Evolutionary conservation across 2,329 filamentous ascomycete genomes (phyloP).

Genomic region (Fusarium nygamai): DNA sequence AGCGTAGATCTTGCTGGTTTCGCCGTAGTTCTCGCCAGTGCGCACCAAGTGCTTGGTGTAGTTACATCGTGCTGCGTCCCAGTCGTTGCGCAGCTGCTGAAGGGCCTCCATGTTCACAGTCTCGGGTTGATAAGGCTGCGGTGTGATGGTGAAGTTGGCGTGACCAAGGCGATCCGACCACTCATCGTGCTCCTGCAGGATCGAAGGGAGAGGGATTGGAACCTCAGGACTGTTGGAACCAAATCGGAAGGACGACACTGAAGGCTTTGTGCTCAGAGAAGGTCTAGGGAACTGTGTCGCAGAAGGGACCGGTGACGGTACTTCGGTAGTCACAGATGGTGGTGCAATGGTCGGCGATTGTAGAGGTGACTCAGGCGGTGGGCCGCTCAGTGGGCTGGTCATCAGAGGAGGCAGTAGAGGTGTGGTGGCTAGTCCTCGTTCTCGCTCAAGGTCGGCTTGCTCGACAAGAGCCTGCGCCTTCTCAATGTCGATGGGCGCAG

Average conservation of each 20-base stretch:
- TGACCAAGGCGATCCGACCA: conserved; percentile 90
- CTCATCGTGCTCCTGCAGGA: conserved; percentile 76
- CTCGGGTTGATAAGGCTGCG: conserved; percentile 80
- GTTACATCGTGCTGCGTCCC: conserved; percentile 84
- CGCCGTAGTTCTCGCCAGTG: conserved; percentile 89
- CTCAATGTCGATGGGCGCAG: conserved; percentile 55
- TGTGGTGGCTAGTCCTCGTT: conserved; percentile 74
- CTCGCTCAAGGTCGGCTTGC: conserved; percentile 64
- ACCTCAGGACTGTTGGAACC: conserved; percentile 68
- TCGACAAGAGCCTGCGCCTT: conserved; percentile 45
- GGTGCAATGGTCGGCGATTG: conserved; percentile 81
- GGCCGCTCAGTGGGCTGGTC: conserved; percentile 64
- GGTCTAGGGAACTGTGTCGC: conserved; percentile 62
- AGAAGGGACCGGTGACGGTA: conserved; percentile 54
- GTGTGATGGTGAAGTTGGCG: conserved; percentile 90
- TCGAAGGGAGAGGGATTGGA: conserved; percentile 68
- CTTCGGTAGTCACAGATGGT: conserved; percentile 56
- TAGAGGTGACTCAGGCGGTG: conserved; percentile 78
- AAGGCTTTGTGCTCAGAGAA: conserved; percentile 80
- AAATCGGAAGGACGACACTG: conserved; percentile 76
- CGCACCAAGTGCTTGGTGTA: conserved; percentile 90
- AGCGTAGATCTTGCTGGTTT: conserved; percentile 87
- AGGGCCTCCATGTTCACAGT: conserved; percentile 65
- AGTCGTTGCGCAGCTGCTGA: conserved; percentile 76
- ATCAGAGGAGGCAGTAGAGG: conserved; percentile 87